Evolutionary conservation across 805 yeast genomes (phyloP), one percentile per base, ranked within the genome.

Genomic region (Teunomyces panamensis): DNA sequence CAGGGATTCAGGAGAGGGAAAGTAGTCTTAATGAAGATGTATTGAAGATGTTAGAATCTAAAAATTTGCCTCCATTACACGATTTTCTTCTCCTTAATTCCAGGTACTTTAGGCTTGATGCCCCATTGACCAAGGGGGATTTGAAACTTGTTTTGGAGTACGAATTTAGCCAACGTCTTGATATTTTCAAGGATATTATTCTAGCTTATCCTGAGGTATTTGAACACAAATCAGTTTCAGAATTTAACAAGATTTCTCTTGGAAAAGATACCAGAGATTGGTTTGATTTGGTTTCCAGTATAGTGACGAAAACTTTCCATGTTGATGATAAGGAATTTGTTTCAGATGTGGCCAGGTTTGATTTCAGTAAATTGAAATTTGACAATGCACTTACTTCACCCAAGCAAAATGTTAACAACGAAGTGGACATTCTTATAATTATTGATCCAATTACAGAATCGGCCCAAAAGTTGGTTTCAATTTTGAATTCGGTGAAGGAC

Each of bases 401-500:
- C 1, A 49, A 54, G 0, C 17, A 10, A 4, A 54, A 52, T 7
- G 30, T 10, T 3, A 3, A 30, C 9, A 72, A 77, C 29, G 63
- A 66, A 13, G 60, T 89, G 16, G 85, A 85, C 50, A 57, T 90
- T 4, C 63, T 79, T 4, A 68, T 87, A 0, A 64, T 87, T 1
- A 57, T 88, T 34, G 90, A 94, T 60, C 97, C 98, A 1, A 63
- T 82, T 1, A 78, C 79, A 49, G 91, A 86, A 54, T 56, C 68
- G 11, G 78, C 95, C 0, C 98, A 89, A 57, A 79, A 78, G 43
- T 57, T 82, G 7, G 55, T 85, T 0, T 68, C 85, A 0, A 60
- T 86, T 13, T 58, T 65, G 3, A 55, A 62, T 3, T 54, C 78
- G 0, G 52, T 85, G 7, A 62, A 64, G 29, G 62, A 69, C 20